phyloP scores from a whole-genome alignment of 129 eudicot genomes.

The Artemisia argyi region DNA sequence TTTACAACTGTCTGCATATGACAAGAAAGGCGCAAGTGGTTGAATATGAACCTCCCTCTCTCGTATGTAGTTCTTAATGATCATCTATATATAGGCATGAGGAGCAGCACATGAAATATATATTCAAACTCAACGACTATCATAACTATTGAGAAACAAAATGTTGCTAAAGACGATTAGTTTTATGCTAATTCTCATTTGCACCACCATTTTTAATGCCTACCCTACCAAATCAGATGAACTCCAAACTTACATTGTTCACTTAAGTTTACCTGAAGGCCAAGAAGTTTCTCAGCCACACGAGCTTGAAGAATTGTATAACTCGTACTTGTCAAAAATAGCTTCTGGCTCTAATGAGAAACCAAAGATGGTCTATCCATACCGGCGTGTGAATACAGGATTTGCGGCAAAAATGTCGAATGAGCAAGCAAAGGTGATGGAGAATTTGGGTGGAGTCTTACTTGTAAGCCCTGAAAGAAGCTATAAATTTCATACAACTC shows the following conservation, averaged over 20 bases:
- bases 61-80: background rate
- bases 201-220: background rate
- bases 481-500: background rate
- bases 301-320: background rate
- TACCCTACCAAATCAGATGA: background rate
- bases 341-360: background rate
- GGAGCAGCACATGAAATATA: background rate
- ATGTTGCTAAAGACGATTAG: background rate
- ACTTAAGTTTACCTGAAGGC: constrained; percentile 5
- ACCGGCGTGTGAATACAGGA: background rate
- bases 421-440: background rate
- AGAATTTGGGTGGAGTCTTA: background rate
- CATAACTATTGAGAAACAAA: background rate
- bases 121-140: no score
- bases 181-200: background rate
- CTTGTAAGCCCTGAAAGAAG: background rate
- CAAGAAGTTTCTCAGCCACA: background rate
- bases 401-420: background rate
- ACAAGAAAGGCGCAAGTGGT: background rate
- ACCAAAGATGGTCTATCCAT: background rate
- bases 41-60: background rate
- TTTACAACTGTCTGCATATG: background rate
- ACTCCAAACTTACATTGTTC: background rate
- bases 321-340: background rate
- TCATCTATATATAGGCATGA: background rate